Evolutionary conservation across 495 filamentous ascomycete species (phyloP).

Genomic region (Neurospora sp.): DNA sequence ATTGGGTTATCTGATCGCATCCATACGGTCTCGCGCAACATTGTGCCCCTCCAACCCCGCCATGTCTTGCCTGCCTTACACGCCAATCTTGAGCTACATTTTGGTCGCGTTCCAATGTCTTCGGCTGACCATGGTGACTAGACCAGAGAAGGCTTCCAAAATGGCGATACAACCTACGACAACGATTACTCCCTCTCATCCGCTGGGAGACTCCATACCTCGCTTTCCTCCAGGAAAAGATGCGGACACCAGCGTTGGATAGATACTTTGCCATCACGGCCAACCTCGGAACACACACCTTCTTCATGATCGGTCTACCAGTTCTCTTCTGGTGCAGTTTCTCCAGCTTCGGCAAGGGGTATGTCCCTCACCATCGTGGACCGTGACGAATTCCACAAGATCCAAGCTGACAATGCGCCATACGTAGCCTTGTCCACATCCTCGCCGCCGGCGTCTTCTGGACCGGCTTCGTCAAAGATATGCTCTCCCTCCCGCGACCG

Average conservation of each 20-base stretch:
- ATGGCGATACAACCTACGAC: conserved; percentile 83
- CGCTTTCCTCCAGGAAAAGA: conserved; percentile 66
- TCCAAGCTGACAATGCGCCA: conserved; percentile 6
- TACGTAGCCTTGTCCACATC: conserved; percentile 68
- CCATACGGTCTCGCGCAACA: neutral
- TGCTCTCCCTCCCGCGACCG: conserved; percentile 88
- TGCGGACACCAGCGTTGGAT: conserved; percentile 73
- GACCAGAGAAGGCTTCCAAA: conserved; percentile 71
- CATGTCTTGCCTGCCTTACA: neutral
- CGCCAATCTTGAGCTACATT: neutral
- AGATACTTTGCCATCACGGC: conserved; percentile 94
- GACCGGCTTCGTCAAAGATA: conserved; percentile 87
- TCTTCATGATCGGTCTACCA: conserved; percentile 91
- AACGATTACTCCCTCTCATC: conserved; percentile 72
- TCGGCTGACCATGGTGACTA: conserved; percentile 22
- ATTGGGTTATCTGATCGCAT: neutral
- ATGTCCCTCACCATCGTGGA: conserved; percentile 38
- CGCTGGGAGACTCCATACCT: conserved; percentile 95
- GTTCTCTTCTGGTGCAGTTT: conserved; percentile 95
- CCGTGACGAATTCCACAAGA: neutral
- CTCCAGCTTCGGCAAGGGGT: conserved; percentile 71
- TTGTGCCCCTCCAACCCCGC: neutral
- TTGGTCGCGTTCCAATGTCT: neutral
- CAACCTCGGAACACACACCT: conserved; percentile 95
- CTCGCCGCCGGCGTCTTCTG: conserved; percentile 85